phyloP scores from a whole-genome alignment of 192 early-diverging fungal genomes.

The Backusella sp. region DNA sequence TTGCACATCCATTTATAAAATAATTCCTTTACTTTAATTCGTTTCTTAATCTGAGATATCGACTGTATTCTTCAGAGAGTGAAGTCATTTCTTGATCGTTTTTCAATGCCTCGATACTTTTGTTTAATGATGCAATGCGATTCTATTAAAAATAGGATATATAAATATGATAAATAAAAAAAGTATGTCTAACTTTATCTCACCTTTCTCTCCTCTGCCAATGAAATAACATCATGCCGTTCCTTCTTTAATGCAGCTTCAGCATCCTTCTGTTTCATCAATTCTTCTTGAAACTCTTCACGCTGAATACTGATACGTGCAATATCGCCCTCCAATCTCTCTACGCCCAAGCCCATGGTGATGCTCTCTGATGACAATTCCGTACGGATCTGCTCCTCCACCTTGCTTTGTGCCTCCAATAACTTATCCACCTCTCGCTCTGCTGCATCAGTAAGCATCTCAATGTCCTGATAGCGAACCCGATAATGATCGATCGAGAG shows the following conservation, averaged over 20 bases:
- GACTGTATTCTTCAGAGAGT: slow-evolving; percentile 14
- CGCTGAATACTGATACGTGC: slow-evolving; percentile 52
- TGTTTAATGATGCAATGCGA: slow-evolving; percentile 7
- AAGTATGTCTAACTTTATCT: neutral
- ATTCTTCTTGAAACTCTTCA: slow-evolving; percentile 48
- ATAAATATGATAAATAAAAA: too few relatives aligned
- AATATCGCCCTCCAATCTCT: slow-evolving; percentile 51
- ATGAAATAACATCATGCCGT: neutral
- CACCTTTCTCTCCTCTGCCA: slow-evolving; percentile 20
- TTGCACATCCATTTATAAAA: neutral
- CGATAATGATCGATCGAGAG: slow-evolving; percentile 48
- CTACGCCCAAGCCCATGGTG: slow-evolving; percentile 51
- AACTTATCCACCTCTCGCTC: slow-evolving; percentile 44
- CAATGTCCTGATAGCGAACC: slow-evolving; percentile 42
- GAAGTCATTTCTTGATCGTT: slow-evolving; percentile 10
- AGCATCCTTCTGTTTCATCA: slow-evolving; percentile 30
- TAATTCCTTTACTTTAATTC: slow-evolving; percentile 6
- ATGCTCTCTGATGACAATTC: slow-evolving; percentile 42
- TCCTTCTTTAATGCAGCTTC: neutral
- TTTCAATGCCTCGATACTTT: slow-evolving; percentile 4
- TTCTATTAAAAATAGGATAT: neutral
- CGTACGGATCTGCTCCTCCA: slow-evolving; percentile 38
- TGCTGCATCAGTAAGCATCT: slow-evolving; percentile 40
- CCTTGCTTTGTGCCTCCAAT: slow-evolving; percentile 33
- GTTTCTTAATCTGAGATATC: neutral